Evolutionary conservation across 371 early-diverging fungal species (phyloP).

Genomic region (Syncephalis fuscata): DNA sequence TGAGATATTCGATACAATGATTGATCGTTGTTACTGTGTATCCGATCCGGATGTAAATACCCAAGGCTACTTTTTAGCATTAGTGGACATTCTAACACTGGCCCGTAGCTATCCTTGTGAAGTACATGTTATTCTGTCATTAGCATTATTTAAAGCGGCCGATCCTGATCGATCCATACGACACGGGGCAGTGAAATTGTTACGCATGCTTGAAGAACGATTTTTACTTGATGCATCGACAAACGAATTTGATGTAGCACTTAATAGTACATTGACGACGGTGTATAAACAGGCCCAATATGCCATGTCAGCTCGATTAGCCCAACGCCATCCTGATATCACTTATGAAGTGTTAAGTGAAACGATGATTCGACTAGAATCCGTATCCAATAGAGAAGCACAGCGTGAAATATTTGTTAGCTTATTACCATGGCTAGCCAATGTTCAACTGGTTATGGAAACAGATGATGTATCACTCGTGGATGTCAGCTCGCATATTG

Average conservation of each 20-base stretch:
- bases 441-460: slow-evolving; percentile 42
- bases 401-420: slow-evolving; percentile 52
- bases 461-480: slow-evolving; percentile 23
- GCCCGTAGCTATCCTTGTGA: slow-evolving; percentile 38
- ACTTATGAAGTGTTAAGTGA: slow-evolving; percentile 65
- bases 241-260: slow-evolving; percentile 49
- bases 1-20: slow-evolving; percentile 39
- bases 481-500: slow-evolving; percentile 36
- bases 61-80: slow-evolving; percentile 55
- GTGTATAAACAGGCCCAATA: slow-evolving; percentile 70
- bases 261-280: slow-evolving; percentile 57
- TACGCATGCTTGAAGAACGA: slow-evolving; percentile 54
- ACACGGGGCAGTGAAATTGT: slow-evolving; percentile 54
- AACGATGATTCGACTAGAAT: slow-evolving; percentile 55
- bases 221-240: slow-evolving; percentile 43
- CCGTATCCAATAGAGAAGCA: slow-evolving; percentile 28
- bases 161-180: slow-evolving; percentile 58
- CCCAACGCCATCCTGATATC: slow-evolving; percentile 41
- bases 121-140: slow-evolving; percentile 43
- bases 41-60: slow-evolving; percentile 39
- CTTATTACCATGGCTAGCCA: slow-evolving; percentile 78
- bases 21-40: slow-evolving; percentile 51
- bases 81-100: slow-evolving; percentile 43
- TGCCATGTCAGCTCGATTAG: slow-evolving; percentile 45
- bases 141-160: slow-evolving; percentile 68